Percentiles rank a stretch among this genome's conserved stretches.
Conservation (phyloP, 495 filamentous ascomycete species). For the Neurospora tetrasperma region DNA sequence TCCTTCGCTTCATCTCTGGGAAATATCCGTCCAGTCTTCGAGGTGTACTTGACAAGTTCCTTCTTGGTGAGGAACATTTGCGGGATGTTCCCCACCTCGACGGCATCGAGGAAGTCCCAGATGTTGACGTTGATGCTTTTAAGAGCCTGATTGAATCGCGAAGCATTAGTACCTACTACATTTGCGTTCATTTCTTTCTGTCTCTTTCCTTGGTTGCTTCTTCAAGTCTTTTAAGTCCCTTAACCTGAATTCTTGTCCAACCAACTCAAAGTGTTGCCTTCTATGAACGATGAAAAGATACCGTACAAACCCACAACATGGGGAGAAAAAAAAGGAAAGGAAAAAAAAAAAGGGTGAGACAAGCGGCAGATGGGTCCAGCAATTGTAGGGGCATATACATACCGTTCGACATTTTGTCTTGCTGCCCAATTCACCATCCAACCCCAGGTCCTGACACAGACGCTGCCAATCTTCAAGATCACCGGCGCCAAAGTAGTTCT, state of each 20-base stretch:
- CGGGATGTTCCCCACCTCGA: constrained; percentile 2
- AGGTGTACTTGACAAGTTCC: constrained; percentile 19
- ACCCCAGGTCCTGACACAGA: constrained; percentile 26
- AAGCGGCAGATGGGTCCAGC: no score
- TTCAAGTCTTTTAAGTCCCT: neutral
- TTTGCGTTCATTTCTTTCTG: neutral
- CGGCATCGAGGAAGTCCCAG: constrained; percentile 24
- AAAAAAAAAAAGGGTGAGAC: no score
- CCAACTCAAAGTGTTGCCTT: no score
- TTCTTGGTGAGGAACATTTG: constrained; percentile 10
- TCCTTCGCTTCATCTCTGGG: constrained; percentile 13
- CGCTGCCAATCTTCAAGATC: constrained; percentile 25
- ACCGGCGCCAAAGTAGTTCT: constrained; percentile 22
- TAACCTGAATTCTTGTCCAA: no score
- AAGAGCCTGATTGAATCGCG: constrained; percentile 12
- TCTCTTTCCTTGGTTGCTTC: neutral
- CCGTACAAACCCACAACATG: no score
- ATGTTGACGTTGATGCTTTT: constrained; percentile 28
- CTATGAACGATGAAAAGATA: no score
- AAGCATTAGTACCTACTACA: neutral
- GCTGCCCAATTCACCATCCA: constrained; percentile 16
- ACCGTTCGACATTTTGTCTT: constrained; percentile 30
- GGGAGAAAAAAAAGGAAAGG: no score
- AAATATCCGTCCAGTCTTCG: constrained; percentile 6
- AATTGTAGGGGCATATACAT: neutral